Evolutionary conservation across 2,329 filamentous ascomycete species (phyloP).

Genomic region (Colletotrichum sp.): DNA sequence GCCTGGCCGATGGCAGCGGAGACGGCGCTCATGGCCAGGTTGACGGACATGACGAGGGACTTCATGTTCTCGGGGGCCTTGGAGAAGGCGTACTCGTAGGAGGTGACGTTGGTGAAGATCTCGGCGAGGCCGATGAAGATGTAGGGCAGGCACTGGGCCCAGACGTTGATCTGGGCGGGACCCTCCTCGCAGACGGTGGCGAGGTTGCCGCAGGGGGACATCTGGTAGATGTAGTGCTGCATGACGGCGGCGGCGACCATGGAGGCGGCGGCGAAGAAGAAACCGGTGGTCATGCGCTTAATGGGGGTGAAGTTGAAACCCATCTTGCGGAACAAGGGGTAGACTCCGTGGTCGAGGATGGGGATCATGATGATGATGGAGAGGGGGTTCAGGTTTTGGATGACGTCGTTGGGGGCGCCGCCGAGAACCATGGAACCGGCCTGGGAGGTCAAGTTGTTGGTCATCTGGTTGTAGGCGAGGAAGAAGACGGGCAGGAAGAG

Average conservation of each 20-base stretch:
- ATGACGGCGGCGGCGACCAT: slow-evolving; percentile 64
- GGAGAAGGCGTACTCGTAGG: slow-evolving; percentile 78
- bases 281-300: slow-evolving; percentile 76
- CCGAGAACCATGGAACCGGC: slow-evolving; percentile 69
- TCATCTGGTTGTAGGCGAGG: slow-evolving; percentile 65
- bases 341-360: slow-evolving; percentile 71
- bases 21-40: slow-evolving; percentile 74
- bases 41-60: slow-evolving; percentile 73
- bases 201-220: slow-evolving; percentile 63
- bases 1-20: slow-evolving; percentile 74
- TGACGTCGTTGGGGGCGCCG: slow-evolving; percentile 78
- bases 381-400: slow-evolving; percentile 78
- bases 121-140: slow-evolving; percentile 57
- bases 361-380: slow-evolving; percentile 79
- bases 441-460: slow-evolving; percentile 66
- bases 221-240: slow-evolving; percentile 68
- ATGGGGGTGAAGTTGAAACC: slow-evolving; percentile 75
- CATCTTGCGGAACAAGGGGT: slow-evolving; percentile 68
- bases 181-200: slow-evolving; percentile 54
- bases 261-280: slow-evolving; percentile 67
- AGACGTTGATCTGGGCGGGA: slow-evolving; percentile 68
- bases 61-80: slow-evolving; percentile 84
- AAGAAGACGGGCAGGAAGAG: slow-evolving; percentile 71
- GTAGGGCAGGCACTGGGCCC: slow-evolving; percentile 59
- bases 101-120: slow-evolving; percentile 61